A percentile compares a stretch with the other conserved stretches of the same genome.
Evolutionary conservation across 768 basidiomycete species (phyloP).

Genomic region (Hebeloma cylindrosporum): DNA sequence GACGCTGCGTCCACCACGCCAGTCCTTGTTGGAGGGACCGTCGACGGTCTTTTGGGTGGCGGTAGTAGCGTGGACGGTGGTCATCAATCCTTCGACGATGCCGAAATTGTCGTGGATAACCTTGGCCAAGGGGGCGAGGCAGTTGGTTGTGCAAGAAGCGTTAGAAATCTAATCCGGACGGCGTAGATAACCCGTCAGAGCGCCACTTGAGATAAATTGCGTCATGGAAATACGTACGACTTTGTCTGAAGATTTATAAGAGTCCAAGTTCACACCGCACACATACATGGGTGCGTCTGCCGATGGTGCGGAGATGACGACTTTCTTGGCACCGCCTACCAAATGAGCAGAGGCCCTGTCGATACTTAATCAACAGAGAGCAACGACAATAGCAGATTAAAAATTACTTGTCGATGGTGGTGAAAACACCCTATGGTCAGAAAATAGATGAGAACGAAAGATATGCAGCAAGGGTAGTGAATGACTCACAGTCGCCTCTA

Average conservation of each 20-base stretch:
- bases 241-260: constrained; percentile 84
- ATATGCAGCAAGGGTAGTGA: constrained; percentile 9
- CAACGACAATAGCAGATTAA: background rate
- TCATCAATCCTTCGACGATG: constrained; percentile 97
- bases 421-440: constrained; percentile 85
- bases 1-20: constrained; percentile 95
- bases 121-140: constrained; percentile 98
- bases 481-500: constrained; percentile 85
- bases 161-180: constrained; percentile 74
- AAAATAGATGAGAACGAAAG: constrained; percentile 18
- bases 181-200: constrained; percentile 9
- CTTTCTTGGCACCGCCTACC: constrained; percentile 99
- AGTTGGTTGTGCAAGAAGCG: constrained; percentile 99
- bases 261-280: constrained; percentile 91
- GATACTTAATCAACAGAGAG: constrained; percentile 14
- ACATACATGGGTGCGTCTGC: constrained; percentile 95
- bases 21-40: constrained; percentile 93
- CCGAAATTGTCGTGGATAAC: constrained; percentile 96
- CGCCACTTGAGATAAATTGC: background rate
- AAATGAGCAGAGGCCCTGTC: constrained; percentile 83
- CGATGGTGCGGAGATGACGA: constrained; percentile 99
- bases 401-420: constrained; percentile 82
- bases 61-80: constrained; percentile 95
- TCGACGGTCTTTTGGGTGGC: constrained; percentile 96
- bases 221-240: constrained; percentile 60